A percentile compares a stretch with the other conserved stretches of the same genome.
These are phyloP conservation scores for Lentinus tigrinus DNA, from an alignment of 768 basidiomycete species.

Conservation along the genomic window DNA sequence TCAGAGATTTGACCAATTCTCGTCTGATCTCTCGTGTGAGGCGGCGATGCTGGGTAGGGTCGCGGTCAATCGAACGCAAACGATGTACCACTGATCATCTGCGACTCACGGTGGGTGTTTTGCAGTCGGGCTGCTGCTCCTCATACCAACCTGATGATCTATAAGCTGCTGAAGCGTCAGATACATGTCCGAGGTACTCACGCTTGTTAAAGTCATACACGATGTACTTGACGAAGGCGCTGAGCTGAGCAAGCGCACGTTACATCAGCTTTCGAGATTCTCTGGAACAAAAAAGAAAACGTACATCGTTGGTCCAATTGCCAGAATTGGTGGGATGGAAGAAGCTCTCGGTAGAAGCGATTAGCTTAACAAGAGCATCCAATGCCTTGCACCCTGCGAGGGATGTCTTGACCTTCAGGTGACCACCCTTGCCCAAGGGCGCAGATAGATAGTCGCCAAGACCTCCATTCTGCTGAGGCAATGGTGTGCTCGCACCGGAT, in stretches of 20 bases:
- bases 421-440: conserved; percentile 48
- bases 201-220: conserved; percentile 86
- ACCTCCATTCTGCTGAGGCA: conserved; percentile 40
- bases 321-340: conserved; percentile 91
- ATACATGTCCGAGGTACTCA: conserved; percentile 25
- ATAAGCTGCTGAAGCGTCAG: neutral
- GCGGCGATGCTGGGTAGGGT: conserved; percentile 55
- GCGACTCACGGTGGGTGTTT: conserved; percentile 60
- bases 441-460: conserved; percentile 60
- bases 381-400: conserved; percentile 84
- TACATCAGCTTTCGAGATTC: neutral
- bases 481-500: conserved; percentile 61
- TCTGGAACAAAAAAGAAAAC: conserved; percentile 19
- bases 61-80: neutral
- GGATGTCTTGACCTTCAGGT: conserved; percentile 49
- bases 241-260: conserved; percentile 45
- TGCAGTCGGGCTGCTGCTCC: conserved; percentile 75
- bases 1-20: conserved; percentile 78
- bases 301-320: conserved; percentile 73
- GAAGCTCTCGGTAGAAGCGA: conserved; percentile 86
- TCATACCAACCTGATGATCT: conserved; percentile 65
- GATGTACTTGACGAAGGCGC: conserved; percentile 82
- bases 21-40: conserved; percentile 76
- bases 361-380: conserved; percentile 80
- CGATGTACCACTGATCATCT: neutral